These are phyloP conservation scores for Fusarium devonianum DNA, from an alignment of 2,329 filamentous ascomycete genomes.

Conservation along the genomic window DNA sequence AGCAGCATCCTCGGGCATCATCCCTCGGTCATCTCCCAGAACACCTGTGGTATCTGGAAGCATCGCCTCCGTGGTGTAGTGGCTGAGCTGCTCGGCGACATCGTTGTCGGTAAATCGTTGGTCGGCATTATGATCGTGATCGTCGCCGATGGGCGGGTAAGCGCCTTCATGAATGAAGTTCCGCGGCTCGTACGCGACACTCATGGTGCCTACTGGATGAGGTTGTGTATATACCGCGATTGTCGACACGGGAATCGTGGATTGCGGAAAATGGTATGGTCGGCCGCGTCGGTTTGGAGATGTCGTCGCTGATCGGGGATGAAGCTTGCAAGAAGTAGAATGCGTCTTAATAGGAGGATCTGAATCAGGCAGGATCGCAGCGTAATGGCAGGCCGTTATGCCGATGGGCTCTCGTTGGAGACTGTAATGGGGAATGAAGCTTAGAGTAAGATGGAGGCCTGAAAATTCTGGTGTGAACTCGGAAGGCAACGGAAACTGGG, in stretches of 20 bases:
- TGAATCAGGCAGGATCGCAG: not conserved
- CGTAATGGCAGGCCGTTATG: conserved; percentile 15
- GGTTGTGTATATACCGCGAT: conserved; percentile 13
- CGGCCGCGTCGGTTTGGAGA: conserved; percentile 18
- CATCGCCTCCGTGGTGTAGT: conserved; percentile 52
- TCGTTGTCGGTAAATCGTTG: conserved; percentile 54
- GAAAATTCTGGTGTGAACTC: conserved; percentile 48
- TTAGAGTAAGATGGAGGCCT: conserved; percentile 41
- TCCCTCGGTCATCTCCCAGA: conserved; percentile 46
- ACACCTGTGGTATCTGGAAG: conserved; percentile 49
- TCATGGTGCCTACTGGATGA: conserved; percentile 50
- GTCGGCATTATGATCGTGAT: conserved; percentile 51
- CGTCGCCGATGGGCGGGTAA: conserved; percentile 57
- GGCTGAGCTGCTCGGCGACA: conserved; percentile 52
- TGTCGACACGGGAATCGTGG: conserved; percentile 11
- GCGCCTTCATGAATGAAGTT: conserved; percentile 57
- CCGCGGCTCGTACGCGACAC: conserved; percentile 60
- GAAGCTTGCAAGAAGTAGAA: not conserved
- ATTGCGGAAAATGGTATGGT: conserved; percentile 18
- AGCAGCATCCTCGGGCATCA: conserved; percentile 50
- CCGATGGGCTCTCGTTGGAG: conserved; percentile 17
- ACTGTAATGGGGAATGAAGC: conserved; percentile 33
- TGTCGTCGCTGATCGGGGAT: not conserved
- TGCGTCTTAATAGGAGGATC: not conserved
- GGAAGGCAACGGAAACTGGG: conserved; percentile 37